Evolutionary conservation across 345 rosid species (phyloP).

Genomic region (Bretschneidera sinensis): DNA sequence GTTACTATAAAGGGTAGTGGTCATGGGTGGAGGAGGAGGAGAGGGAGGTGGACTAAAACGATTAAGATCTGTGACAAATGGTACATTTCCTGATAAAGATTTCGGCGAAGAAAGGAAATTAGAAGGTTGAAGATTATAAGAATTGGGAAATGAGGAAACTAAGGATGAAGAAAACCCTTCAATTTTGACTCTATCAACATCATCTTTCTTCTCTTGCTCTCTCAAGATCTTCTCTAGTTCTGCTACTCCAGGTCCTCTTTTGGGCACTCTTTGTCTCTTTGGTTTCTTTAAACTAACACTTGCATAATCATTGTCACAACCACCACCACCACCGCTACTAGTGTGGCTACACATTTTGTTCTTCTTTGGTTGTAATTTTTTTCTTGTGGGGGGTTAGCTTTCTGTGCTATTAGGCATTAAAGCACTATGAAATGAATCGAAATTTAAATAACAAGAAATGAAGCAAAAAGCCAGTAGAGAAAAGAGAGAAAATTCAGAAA

Average conservation of each 20-base stretch:
- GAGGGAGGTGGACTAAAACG: constrained; percentile 12
- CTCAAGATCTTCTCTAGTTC: constrained; percentile 76
- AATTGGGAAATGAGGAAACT: constrained; percentile 4
- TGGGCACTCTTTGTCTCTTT: constrained; percentile 40
- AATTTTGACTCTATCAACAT: neutral
- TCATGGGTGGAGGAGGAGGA: constrained; percentile 5
- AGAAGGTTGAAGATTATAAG: constrained; percentile 4
- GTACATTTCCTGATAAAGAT: constrained; percentile 1
- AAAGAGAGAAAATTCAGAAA: constrained; percentile 27
- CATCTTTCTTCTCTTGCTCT: constrained; percentile 38
- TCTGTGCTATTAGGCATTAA: constrained; percentile 4
- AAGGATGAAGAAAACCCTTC: constrained; percentile 10
- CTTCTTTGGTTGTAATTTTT: no score
- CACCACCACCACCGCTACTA: constrained; percentile 28
- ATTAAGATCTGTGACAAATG: constrained; percentile 7
- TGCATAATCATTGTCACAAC: constrained; percentile 20
- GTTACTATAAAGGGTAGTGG: constrained; percentile 9
- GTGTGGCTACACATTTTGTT: constrained; percentile 52
- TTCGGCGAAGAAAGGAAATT: neutral
- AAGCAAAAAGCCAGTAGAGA: constrained; percentile 17
- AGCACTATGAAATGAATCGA: constrained; percentile 10
- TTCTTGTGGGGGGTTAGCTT: neutral
- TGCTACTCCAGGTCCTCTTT: constrained; percentile 83
- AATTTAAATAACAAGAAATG: constrained; percentile 11
- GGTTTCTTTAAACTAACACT: constrained; percentile 36